Conservation (phyloP, 2,329 filamentous ascomycete species). For the Alternaria brassicicola region DNA sequence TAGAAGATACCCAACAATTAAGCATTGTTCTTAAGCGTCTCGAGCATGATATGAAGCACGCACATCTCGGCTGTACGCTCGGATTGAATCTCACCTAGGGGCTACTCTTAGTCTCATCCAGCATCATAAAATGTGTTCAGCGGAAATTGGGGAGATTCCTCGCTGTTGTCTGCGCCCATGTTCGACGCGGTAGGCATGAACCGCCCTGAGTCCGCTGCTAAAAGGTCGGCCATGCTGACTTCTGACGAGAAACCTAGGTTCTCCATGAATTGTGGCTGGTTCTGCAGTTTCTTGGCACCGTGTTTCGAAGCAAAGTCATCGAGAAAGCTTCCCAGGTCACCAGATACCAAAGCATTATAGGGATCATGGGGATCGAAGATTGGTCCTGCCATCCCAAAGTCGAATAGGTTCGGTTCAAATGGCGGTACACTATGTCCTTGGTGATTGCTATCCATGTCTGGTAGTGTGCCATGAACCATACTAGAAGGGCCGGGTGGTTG, state of each 20-base stretch:
- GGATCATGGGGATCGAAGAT: constrained; percentile 15
- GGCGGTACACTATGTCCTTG: constrained; percentile 1
- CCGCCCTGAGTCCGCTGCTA: constrained; percentile 43
- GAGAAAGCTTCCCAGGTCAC: constrained; percentile 59
- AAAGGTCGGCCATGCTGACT: constrained; percentile 62
- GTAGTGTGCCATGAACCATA: constrained; percentile 29
- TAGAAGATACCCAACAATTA: background rate
- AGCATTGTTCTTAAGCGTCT: background rate
- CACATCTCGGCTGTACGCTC: background rate
- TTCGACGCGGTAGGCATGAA: constrained; percentile 44
- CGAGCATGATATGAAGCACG: background rate
- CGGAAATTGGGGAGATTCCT: constrained; percentile 26
- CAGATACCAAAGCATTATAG: constrained; percentile 45
- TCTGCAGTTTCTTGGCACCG: constrained; percentile 59
- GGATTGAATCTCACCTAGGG: background rate
- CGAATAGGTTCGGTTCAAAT: constrained; percentile 15
- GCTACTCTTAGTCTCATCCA: constrained; percentile 2
- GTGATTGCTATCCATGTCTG: constrained; percentile 24
- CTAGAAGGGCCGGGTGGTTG: constrained; percentile 12
- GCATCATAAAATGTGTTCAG: constrained; percentile 30
- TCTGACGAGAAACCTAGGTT: constrained; percentile 69
- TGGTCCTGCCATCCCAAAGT: constrained; percentile 1
- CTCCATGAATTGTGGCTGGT: constrained; percentile 68
- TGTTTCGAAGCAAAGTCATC: constrained; percentile 64
- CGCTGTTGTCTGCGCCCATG: constrained; percentile 29